Base-by-base conservation (phyloP, 179 eudicot genomes). In the Spergularia azorica region DNA sequence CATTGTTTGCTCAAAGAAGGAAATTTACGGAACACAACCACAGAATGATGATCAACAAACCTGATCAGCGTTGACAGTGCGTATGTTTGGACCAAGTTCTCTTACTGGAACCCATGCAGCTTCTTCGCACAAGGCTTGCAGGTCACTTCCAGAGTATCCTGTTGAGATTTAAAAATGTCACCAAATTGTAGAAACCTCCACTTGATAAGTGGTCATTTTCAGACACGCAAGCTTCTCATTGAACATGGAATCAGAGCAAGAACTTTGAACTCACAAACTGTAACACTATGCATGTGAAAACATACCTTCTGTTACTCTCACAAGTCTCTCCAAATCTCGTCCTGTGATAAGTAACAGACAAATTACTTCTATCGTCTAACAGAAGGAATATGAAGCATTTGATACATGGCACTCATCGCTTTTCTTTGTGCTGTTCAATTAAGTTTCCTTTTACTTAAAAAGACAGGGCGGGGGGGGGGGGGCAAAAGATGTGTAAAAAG, bases 51-150 rank as follows among this genome's bases (percentile, higher is more conserved):
- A 43, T 14, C 1, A 71, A 73, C 12, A 20, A 75, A 95, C 98
- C 97, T 95, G 93, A 85, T 89, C 86, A 75, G 97, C 91, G 58
- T 88, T 80, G 81, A 95, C 82, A 32, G 90, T 93, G 67, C 93
- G 95, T 84, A 95, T 90, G 76, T 89, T 88, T 3, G 92, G 55
- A 83, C 98, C 98, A 68, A 93, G 97, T 86, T 95, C 98, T 85
- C 98, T 81, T 74, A 95, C 93, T 70, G 98, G 97, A 97, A 95
- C 90, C 97, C 93, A 91, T 51, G 98, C 97, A 64, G 98, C 98
- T 87, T 95, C 98, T 86, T 93, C 97, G 75, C 98, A 95, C 83
- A 95, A 83, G 39, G 97, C 97, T 80, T 95, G 93, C 63, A 95
- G 84, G 75, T 95, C 98, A 77, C 98, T 95, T 72, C 98, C 98